These are phyloP conservation scores for Sphagnum magellanicum DNA, from an alignment of 228 moss, liverwort and hornwort species.

Conservation along the genomic window DNA sequence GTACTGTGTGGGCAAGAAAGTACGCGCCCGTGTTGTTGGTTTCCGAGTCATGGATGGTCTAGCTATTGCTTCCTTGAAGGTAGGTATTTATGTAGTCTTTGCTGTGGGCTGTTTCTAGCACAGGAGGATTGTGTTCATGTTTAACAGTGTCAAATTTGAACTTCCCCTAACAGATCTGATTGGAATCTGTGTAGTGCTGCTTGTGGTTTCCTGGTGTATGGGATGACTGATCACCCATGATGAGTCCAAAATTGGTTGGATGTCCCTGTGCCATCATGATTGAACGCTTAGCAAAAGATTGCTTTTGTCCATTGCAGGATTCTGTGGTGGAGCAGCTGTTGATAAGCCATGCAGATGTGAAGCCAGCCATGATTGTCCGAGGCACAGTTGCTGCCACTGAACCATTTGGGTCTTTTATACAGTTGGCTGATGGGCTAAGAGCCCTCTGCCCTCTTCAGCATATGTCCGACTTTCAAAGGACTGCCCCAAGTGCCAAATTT, in stretches of 20 bases:
- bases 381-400: conserved; percentile 62
- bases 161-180: too few relatives aligned
- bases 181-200: too few relatives aligned
- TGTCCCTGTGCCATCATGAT: too few relatives aligned
- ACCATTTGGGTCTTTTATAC: conserved; percentile 64
- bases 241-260: too few relatives aligned
- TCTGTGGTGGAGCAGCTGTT: conserved; percentile 83
- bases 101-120: too few relatives aligned
- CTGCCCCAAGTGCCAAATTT: conserved; percentile 73
- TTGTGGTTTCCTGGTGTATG: too few relatives aligned
- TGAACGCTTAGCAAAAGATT: background rate
- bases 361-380: conserved; percentile 65
- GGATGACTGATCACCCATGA: too few relatives aligned
- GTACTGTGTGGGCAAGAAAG: conserved; percentile 70
- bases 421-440: conserved; percentile 70
- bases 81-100: conserved; percentile 2
- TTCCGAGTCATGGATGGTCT: conserved; percentile 87
- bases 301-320: conserved; percentile 35
- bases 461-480: conserved; percentile 88
- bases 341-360: conserved; percentile 68
- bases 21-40: conserved; percentile 70
- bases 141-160: too few relatives aligned
- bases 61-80: conserved; percentile 73
- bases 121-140: too few relatives aligned
- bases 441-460: conserved; percentile 84